These are phyloP conservation scores for Aphanomyces stellatus DNA, from an alignment of 352 stramenopile species.

Conservation along the genomic window DNA sequence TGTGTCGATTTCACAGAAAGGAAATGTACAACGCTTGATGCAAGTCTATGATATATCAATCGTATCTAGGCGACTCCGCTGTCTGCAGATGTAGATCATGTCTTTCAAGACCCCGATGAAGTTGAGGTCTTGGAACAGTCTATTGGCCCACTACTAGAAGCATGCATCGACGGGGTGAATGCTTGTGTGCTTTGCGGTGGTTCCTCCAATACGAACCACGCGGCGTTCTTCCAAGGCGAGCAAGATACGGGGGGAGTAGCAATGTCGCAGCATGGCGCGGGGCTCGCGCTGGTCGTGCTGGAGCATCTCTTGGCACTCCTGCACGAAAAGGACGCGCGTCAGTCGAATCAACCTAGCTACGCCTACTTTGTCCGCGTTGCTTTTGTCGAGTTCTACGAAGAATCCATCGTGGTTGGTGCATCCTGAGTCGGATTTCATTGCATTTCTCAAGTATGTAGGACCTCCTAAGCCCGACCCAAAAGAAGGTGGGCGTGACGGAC, in stretches of 20 bases:
- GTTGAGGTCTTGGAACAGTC: constrained; percentile 39
- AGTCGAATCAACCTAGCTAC: constrained; percentile 18
- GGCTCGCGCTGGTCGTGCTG: constrained; percentile 28
- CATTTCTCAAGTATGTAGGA: constrained; percentile 22
- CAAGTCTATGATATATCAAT: no score
- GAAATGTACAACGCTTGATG: no score
- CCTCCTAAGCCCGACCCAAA: constrained; percentile 20
- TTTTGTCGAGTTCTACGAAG: constrained; percentile 48
- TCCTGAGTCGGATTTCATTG: not conserved
- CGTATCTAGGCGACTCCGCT: no score
- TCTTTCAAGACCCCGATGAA: constrained; percentile 35
- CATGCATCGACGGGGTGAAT: constrained; percentile 47
- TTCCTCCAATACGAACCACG: constrained; percentile 31
- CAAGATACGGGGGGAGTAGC: constrained; percentile 11
- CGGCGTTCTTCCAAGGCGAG: constrained; percentile 30
- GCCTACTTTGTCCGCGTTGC: constrained; percentile 33
- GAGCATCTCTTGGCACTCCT: constrained; percentile 29
- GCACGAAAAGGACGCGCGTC: constrained; percentile 23
- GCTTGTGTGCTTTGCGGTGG: constrained; percentile 35
- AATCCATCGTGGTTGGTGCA: constrained; percentile 34
- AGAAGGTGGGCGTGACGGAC: not conserved
- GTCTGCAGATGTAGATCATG: constrained; percentile 24
- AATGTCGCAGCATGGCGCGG: constrained; percentile 22
- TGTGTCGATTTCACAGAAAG: not conserved
- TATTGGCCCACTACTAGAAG: constrained; percentile 30